Conservation (phyloP, 306 rosid genomes). For the Dalbergia oliveri region DNA sequence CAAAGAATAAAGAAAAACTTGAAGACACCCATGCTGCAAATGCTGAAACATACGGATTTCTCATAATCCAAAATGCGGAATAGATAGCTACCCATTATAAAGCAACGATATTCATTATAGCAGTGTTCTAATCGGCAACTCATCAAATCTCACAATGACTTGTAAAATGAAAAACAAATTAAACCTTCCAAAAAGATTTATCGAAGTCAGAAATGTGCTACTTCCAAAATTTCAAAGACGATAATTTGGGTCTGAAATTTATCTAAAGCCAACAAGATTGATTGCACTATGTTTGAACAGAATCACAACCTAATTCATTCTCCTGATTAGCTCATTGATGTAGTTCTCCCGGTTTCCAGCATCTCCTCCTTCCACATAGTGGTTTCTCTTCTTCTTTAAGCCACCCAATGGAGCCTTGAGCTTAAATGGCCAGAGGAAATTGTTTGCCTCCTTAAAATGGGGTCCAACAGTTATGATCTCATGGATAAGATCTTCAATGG, state of each 20-base stretch:
- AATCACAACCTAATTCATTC: slow-evolving; percentile 65
- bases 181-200: slow-evolving; percentile 35
- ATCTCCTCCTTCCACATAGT: slow-evolving; percentile 95
- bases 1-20: too few relatives aligned
- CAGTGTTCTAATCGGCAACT: slow-evolving; percentile 24
- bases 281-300: slow-evolving; percentile 18
- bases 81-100: not conserved
- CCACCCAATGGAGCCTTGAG: slow-evolving; percentile 97
- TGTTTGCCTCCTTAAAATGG: slow-evolving; percentile 90
- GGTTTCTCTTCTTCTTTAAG: slow-evolving; percentile 90
- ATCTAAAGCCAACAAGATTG: slow-evolving; percentile 39
- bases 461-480: slow-evolving; percentile 92
- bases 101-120: slow-evolving; percentile 1
- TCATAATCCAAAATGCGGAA: not conserved
- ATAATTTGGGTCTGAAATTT: slow-evolving; percentile 24
- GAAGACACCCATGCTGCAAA: too few relatives aligned
- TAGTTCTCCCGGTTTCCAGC: slow-evolving; percentile 92
- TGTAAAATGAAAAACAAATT: slow-evolving; percentile 39
- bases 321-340: slow-evolving; percentile 86
- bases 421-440: slow-evolving; percentile 94
- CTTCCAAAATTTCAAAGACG: slow-evolving; percentile 43
- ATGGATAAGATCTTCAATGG: slow-evolving; percentile 81
- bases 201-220: slow-evolving; percentile 21
- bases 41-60: too few relatives aligned
- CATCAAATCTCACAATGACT: slow-evolving; percentile 30